phyloP scores from a whole-genome alignment of 2,329 filamentous ascomycete species.

The Fusarium humuli region DNA sequence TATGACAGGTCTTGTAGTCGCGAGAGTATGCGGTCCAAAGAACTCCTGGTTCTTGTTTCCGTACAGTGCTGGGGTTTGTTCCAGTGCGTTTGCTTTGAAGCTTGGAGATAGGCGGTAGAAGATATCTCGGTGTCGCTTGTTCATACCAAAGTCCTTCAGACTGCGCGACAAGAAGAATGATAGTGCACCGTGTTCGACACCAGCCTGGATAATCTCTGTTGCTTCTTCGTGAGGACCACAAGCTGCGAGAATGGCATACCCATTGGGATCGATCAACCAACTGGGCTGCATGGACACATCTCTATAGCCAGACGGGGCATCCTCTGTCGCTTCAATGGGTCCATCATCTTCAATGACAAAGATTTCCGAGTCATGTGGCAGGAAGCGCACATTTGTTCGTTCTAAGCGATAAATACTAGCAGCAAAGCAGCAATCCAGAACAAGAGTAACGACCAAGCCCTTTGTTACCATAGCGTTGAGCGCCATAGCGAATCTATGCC shows the following conservation, averaged over 20 bases:
- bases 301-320: neutral
- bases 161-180: neutral
- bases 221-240: constrained; percentile 21
- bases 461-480: constrained; percentile 18
- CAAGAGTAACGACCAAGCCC: constrained; percentile 23
- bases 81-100: neutral
- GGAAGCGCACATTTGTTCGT: neutral
- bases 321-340: neutral
- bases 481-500: neutral
- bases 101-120: neutral
- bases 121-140: constrained; percentile 7
- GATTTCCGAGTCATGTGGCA: neutral
- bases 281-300: constrained; percentile 7
- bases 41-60: constrained; percentile 31
- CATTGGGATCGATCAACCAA: constrained; percentile 18
- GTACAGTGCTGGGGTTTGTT: constrained; percentile 11
- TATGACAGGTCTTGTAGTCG: neutral
- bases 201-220: neutral
- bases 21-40: neutral
- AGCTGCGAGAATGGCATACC: constrained; percentile 23
- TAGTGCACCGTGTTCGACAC: neutral
- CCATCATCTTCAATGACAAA: neutral
- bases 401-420: constrained; percentile 16
- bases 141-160: neutral
- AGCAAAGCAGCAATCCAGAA: constrained; percentile 38